These are phyloP conservation scores for Phytophthora podocarpi DNA, from an alignment of 352 stramenopile species.

Conservation along the genomic window DNA sequence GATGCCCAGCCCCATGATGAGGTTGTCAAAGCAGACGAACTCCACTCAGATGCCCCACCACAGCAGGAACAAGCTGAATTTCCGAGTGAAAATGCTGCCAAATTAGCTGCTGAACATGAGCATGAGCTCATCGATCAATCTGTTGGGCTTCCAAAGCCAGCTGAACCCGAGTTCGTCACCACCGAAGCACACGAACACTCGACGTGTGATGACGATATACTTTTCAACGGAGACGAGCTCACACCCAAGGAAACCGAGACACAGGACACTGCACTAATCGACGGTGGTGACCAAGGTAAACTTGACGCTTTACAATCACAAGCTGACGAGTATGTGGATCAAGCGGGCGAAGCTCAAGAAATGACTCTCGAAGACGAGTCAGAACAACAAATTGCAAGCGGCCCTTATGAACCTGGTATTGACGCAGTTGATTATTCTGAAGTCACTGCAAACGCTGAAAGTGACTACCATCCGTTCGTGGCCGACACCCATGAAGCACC, in stretches of 20 bases:
- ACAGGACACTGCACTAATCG: neutral
- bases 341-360: neutral
- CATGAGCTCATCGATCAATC: neutral
- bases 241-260: neutral
- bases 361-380: neutral
- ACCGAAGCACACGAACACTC: neutral
- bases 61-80: neutral
- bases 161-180: conserved; percentile 1
- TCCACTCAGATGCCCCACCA: neutral
- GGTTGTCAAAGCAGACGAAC: neutral
- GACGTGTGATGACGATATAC: neutral
- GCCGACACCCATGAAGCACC: conserved; percentile 4
- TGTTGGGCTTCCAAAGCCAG: neutral
- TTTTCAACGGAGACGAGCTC: neutral
- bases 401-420: neutral
- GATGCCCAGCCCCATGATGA: neutral
- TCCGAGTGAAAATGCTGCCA: neutral
- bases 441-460: conserved; percentile 2
- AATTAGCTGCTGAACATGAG: neutral
- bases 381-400: neutral
- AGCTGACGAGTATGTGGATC: neutral
- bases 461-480: conserved; percentile 11
- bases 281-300: neutral
- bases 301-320: neutral
- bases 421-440: neutral